phyloP scores from a whole-genome alignment of 2,329 filamentous ascomycete species.

The Alternaria metachromatica region DNA sequence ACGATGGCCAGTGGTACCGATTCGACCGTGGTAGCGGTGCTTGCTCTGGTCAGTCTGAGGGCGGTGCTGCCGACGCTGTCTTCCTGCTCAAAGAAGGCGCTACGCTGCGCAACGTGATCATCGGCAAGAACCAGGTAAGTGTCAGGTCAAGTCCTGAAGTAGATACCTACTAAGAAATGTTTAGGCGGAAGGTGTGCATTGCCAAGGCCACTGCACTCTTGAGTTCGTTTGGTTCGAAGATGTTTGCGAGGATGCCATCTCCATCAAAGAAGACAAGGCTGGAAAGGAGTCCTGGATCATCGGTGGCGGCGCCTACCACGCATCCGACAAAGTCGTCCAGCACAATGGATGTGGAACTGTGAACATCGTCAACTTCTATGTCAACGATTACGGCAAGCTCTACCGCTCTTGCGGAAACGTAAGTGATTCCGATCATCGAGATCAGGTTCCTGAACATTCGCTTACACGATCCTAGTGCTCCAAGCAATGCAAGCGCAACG shows the following conservation, averaged over 20 bases:
- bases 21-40: constrained; percentile 36
- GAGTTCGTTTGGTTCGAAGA: constrained; percentile 48
- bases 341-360: constrained; percentile 51
- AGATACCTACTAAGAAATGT: not conserved
- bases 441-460: not conserved
- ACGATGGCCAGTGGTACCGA: constrained; percentile 33
- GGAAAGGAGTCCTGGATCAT: constrained; percentile 47
- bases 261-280: constrained; percentile 39
- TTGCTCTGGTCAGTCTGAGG: constrained; percentile 30
- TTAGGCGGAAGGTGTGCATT: constrained; percentile 59
- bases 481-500: constrained; percentile 52
- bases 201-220: constrained; percentile 55
- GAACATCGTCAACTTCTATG: constrained; percentile 44
- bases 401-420: constrained; percentile 55
- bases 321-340: constrained; percentile 50
- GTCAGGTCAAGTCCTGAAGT: not conserved
- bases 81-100: constrained; percentile 59
- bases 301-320: constrained; percentile 49
- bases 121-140: constrained; percentile 53
- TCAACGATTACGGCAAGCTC: constrained; percentile 46
- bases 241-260: constrained; percentile 50
- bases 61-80: constrained; percentile 33
- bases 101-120: constrained; percentile 61
- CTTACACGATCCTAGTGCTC: constrained; percentile 39
- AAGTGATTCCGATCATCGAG: constrained; percentile 1